phyloP scores from a whole-genome alignment of 139 green algal genomes.

The Pseudopediastrum boryanum region DNA sequence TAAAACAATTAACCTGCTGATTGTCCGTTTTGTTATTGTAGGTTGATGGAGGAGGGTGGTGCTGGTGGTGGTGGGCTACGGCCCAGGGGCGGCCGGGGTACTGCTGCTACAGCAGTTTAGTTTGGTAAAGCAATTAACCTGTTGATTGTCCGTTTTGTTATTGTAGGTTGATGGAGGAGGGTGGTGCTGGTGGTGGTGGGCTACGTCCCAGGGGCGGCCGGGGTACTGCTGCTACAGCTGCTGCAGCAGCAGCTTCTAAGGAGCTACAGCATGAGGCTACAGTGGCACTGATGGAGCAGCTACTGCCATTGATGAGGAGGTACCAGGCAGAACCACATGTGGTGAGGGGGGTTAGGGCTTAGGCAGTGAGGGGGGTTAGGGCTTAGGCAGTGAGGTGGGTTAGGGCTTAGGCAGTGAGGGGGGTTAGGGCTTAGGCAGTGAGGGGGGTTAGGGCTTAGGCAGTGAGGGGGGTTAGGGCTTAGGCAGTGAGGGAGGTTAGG shows the following conservation, averaged over 20 bases:
- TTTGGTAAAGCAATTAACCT: neutral
- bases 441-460: too few species aligned
- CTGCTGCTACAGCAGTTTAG: too few species aligned
- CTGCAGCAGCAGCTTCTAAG: neutral
- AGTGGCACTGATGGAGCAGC: conserved; percentile 43
- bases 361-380: neutral
- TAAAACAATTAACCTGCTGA: neutral
- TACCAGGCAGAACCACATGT: conserved; percentile 52
- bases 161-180: neutral
- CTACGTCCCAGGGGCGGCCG: neutral
- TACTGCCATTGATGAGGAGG: conserved; percentile 57
- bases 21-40: too few species aligned
- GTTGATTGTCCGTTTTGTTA: neutral
- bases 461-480: too few species aligned
- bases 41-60: too few species aligned
- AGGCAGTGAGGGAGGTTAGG: too few species aligned
- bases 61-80: too few species aligned
- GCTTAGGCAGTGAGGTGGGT: too few species aligned
- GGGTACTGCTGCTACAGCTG: neutral
- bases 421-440: too few species aligned
- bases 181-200: conserved; percentile 1
- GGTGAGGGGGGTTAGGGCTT: conserved; percentile 16
- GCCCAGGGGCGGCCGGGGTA: too few species aligned
- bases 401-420: too few species aligned
- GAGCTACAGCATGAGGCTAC: conserved; percentile 56